Conservation (phyloP, 1,284 basidiomycete species). For the Pascua guehoae region DNA sequence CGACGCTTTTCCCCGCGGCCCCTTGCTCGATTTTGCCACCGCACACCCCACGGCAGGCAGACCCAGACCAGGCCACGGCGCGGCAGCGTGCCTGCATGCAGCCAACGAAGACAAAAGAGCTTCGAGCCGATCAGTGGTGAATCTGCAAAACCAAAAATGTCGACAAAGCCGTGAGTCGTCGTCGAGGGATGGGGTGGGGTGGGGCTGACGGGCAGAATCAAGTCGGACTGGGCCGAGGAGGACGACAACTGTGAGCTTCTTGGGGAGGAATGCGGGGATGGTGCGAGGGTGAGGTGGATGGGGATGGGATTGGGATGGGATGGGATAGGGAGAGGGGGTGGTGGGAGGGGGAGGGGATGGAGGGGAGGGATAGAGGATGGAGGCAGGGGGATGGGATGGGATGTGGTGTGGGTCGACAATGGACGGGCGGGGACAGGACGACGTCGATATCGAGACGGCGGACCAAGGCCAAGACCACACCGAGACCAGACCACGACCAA, state of each 20-base stretch:
- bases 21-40: slow-evolving; percentile 7
- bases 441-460: no score
- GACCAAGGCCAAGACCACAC: no score
- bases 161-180: slow-evolving; percentile 7
- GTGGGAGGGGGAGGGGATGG: no score
- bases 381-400: background rate
- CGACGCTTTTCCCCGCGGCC: background rate
- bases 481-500: no score
- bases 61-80: no score
- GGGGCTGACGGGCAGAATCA: slow-evolving; percentile 10
- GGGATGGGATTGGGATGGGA: background rate
- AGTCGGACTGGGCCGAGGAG: slow-evolving; percentile 23
- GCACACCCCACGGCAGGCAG: background rate
- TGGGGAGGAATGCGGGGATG: no score
- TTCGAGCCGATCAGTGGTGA: background rate
- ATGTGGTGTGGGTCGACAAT: no score
- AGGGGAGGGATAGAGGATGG: no score
- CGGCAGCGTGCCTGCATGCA: no score
- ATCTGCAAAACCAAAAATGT: slow-evolving; percentile 2
- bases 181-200: background rate
- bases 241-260: slow-evolving; percentile 17
- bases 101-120: slow-evolving; percentile 6
- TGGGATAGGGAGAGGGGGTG: background rate
- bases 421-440: no score
- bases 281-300: background rate